A percentile compares a stretch with the other conserved stretches of the same genome.
These are phyloP conservation scores for Plicaturopsis crispa DNA, from an alignment of 768 basidiomycete species.

Conservation along the genomic window DNA sequence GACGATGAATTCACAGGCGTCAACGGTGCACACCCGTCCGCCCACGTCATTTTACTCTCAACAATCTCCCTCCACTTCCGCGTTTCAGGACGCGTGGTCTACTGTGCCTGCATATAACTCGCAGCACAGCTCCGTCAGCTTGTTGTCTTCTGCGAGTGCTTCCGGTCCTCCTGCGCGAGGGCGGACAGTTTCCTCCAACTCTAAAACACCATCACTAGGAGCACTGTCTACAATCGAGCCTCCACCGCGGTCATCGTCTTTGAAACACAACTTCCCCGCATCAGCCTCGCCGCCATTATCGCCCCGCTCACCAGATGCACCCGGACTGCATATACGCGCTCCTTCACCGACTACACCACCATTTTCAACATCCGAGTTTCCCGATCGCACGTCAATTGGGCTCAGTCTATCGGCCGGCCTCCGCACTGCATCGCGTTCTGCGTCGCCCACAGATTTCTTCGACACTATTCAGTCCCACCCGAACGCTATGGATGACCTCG, in stretches of 20 bases:
- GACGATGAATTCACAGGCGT: no score
- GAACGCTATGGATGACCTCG: conserved; percentile 69
- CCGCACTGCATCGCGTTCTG: conserved; percentile 56
- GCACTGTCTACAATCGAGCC: conserved; percentile 40
- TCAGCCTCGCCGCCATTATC: no score
- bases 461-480: conserved; percentile 64
- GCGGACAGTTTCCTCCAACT: conserved; percentile 9
- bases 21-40: conserved; percentile 39
- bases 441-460: conserved; percentile 67
- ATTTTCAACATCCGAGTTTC: conserved; percentile 26
- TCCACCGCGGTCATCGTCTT: conserved; percentile 37
- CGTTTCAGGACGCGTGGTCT: conserved; percentile 60
- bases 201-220: background rate
- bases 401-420: conserved; percentile 32
- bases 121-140: conserved; percentile 15
- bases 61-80: conserved; percentile 70
- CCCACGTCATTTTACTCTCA: conserved; percentile 66
- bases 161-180: conserved; percentile 10
- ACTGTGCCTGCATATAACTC: conserved; percentile 13
- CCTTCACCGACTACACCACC: conserved; percentile 39
- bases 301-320: no score
- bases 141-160: conserved; percentile 10
- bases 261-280: no score
- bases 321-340: conserved; percentile 27
- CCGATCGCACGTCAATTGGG: conserved; percentile 13